Conservation (phyloP, 768 basidiomycete species). For the Podaxis mareebaensis region DNA sequence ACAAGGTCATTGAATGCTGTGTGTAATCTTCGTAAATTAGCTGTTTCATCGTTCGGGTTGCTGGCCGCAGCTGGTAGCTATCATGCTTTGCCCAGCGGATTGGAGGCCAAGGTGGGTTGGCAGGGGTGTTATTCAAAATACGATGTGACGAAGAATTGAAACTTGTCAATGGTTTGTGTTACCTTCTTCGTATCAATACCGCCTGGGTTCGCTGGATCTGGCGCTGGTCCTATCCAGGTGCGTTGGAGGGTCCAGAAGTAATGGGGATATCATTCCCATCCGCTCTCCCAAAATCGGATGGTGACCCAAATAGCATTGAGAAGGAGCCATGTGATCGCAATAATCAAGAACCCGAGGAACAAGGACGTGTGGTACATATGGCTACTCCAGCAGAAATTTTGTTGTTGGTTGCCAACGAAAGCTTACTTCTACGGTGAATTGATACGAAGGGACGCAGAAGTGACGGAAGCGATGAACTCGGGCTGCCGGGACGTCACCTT, state of each 20-base stretch:
- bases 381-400: slow-evolving; percentile 1
- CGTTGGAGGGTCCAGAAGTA: not conserved
- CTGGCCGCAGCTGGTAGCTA: too few relatives aligned
- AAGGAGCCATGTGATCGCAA: slow-evolving; percentile 22
- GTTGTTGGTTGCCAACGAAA: not conserved
- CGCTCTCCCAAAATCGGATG: slow-evolving; percentile 22
- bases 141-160: not conserved
- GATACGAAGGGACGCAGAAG: too few relatives aligned
- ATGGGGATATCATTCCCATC: slow-evolving; percentile 14
- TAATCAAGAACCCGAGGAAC: slow-evolving; percentile 23
- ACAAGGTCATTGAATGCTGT: too few relatives aligned
- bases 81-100: too few relatives aligned
- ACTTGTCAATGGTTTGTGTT: not conserved
- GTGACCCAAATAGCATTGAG: slow-evolving; percentile 24
- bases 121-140: too few relatives aligned
- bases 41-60: too few relatives aligned
- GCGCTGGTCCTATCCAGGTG: not conserved
- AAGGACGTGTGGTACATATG: slow-evolving; percentile 27
- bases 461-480: too few relatives aligned
- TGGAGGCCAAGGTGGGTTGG: too few relatives aligned
- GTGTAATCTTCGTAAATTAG: too few relatives aligned
- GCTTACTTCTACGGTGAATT: not conserved
- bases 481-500: too few relatives aligned
- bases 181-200: too few relatives aligned
- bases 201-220: not conserved